A percentile compares a stretch with the other conserved stretches of the same genome.
Evolutionary conservation across 164 flowering plant genomes (phyloP).

Genomic region (Kingdonia uniflora): DNA sequence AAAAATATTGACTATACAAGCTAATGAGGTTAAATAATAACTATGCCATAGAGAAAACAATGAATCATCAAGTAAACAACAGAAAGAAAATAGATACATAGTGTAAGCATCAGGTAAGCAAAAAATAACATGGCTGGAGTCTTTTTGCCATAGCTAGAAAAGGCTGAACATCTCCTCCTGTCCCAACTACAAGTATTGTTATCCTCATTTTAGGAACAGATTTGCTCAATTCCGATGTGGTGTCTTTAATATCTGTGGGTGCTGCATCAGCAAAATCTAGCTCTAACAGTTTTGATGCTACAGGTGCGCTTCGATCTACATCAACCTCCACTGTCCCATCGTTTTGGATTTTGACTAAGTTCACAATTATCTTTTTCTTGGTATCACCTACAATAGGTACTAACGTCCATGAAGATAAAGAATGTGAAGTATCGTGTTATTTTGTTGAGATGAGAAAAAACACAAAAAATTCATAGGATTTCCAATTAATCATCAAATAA

Average conservation of each 20-base stretch:
- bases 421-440: too few relatives aligned
- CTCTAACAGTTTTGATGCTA: slow-evolving; percentile 26
- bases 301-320: slow-evolving; percentile 37
- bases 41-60: too few relatives aligned
- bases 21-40: too few relatives aligned
- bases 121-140: slow-evolving; percentile 72
- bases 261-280: slow-evolving; percentile 43
- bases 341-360: slow-evolving; percentile 73
- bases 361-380: slow-evolving; percentile 60
- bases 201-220: slow-evolving; percentile 74
- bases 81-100: too few relatives aligned
- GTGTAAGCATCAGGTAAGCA: background rate
- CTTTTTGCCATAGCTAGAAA: slow-evolving; percentile 92
- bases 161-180: slow-evolving; percentile 98
- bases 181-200: slow-evolving; percentile 92
- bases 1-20: too few relatives aligned
- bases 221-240: slow-evolving; percentile 23
- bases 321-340: slow-evolving; percentile 95
- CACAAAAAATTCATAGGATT: too few relatives aligned
- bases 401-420: too few relatives aligned
- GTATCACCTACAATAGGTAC: slow-evolving; percentile 3
- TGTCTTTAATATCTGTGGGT: slow-evolving; percentile 42
- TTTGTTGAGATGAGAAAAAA: too few relatives aligned
- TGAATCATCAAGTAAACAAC: too few relatives aligned
- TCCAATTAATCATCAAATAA: too few relatives aligned